Evolutionary conservation across 192 early-diverging fungal species (phyloP).

Genomic region (Gryganskiella cystojenkinii): DNA sequence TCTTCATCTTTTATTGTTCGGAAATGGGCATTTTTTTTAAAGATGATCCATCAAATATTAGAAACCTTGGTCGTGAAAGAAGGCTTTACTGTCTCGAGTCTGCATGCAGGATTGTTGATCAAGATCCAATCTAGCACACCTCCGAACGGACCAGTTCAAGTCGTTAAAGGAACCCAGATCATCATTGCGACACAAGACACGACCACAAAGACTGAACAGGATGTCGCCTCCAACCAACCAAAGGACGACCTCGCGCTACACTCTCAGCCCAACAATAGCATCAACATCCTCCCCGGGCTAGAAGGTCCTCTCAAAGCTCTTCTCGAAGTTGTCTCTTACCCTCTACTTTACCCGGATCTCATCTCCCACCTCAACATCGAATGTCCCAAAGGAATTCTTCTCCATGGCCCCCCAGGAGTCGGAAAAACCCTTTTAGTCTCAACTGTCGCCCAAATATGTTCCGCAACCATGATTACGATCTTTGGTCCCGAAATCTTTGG

Average conservation of each 20-base stretch:
- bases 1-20: too few species aligned
- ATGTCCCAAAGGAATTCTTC: slow-evolving; percentile 84
- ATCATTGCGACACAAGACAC: slow-evolving; percentile 9
- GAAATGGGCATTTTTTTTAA: too few species aligned
- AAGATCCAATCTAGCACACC: slow-evolving; percentile 14
- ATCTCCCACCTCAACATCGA: slow-evolving; percentile 77
- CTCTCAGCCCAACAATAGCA: slow-evolving; percentile 4
- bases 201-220: neutral
- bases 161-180: slow-evolving; percentile 27
- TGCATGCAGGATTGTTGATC: slow-evolving; percentile 19
- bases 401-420: slow-evolving; percentile 95
- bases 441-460: slow-evolving; percentile 69
- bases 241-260: too few species aligned
- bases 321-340: slow-evolving; percentile 82
- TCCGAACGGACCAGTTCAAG: slow-evolving; percentile 5
- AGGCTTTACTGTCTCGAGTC: slow-evolving; percentile 15
- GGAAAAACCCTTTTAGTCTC: slow-evolving; percentile 93
- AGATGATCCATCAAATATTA: slow-evolving; percentile 28
- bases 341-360: slow-evolving; percentile 71
- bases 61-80: slow-evolving; percentile 13
- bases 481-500: slow-evolving; percentile 89
- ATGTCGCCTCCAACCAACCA: neutral
- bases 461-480: slow-evolving; percentile 77
- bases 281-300: slow-evolving; percentile 67
- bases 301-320: slow-evolving; percentile 79